Evolutionary conservation across 768 basidiomycete species (phyloP).

Genomic region (Mycena maculata): DNA sequence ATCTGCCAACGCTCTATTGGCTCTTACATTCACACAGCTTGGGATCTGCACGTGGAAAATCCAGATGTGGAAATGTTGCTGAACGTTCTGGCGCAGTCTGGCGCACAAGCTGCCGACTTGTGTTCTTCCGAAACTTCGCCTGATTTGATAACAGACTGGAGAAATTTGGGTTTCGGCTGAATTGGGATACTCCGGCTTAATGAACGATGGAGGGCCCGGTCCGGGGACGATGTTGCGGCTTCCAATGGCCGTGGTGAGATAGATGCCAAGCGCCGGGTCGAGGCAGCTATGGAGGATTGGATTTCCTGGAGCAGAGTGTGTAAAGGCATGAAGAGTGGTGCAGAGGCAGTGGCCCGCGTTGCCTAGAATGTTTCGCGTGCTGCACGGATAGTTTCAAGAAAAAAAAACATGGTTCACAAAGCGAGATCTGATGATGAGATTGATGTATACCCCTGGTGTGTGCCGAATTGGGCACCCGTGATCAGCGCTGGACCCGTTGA

Average conservation of each 20-base stretch:
- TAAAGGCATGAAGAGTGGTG: neutral
- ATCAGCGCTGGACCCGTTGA: conserved; percentile 21
- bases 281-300: conserved; percentile 4
- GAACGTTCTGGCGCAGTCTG: neutral
- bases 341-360: conserved; percentile 3
- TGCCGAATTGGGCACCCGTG: conserved; percentile 25
- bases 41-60: neutral
- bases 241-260: conserved; percentile 41
- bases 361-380: neutral
- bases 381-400: neutral
- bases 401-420: conserved; percentile 8
- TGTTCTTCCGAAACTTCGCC: no score
- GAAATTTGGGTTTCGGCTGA: neutral
- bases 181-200: conserved; percentile 4
- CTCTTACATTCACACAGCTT: neutral
- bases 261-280: neutral
- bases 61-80: no score
- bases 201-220: conserved; percentile 18
- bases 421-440: conserved; percentile 15
- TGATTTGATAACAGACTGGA: no score
- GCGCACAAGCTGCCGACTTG: no score
- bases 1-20: neutral
- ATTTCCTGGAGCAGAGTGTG: neutral
- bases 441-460: conserved; percentile 29
- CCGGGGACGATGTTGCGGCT: conserved; percentile 33